Conservation (phyloP, 352 stramenopile genomes). For the Aphanomyces cochlioides region DNA sequence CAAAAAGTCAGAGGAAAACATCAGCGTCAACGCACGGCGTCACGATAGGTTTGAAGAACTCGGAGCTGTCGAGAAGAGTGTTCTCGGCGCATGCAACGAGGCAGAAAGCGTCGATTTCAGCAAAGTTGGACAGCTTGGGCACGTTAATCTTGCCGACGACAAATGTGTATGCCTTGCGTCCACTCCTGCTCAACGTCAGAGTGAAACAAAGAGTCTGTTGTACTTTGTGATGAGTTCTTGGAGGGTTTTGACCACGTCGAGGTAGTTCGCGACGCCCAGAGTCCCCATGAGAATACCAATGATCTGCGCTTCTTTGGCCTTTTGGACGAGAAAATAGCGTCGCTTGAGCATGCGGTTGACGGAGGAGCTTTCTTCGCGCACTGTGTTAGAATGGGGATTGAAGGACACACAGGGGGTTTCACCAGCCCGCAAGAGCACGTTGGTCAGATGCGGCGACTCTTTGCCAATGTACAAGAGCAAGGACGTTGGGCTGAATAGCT, state of each 20-base stretch:
- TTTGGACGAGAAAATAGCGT: slow-evolving; percentile 84
- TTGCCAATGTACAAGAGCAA: slow-evolving; percentile 70
- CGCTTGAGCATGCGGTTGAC: slow-evolving; percentile 71
- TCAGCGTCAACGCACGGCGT: slow-evolving; percentile 60
- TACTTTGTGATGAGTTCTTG: slow-evolving; percentile 85
- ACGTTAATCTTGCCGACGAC: slow-evolving; percentile 97
- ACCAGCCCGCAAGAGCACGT: slow-evolving; percentile 76
- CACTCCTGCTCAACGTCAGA: slow-evolving; percentile 50
- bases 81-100: slow-evolving; percentile 95
- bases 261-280: slow-evolving; percentile 88
- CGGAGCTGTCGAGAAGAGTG: slow-evolving; percentile 90
- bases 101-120: slow-evolving; percentile 96
- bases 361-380: slow-evolving; percentile 51
- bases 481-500: slow-evolving; percentile 13
- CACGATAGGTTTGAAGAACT: slow-evolving; percentile 90
- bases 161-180: slow-evolving; percentile 95
- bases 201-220: slow-evolving; percentile 23
- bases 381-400: slow-evolving; percentile 44
- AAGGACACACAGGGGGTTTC: slow-evolving; percentile 68
- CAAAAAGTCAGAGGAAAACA: not conserved
- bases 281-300: slow-evolving; percentile 96
- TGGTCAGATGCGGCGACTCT: slow-evolving; percentile 76
- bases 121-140: slow-evolving; percentile 97
- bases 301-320: slow-evolving; percentile 91
- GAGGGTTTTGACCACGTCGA: slow-evolving; percentile 88